These are phyloP conservation scores for Chaetomiaceae sp. DNA, from an alignment of 2,329 filamentous ascomycete genomes.

Conservation along the genomic window DNA sequence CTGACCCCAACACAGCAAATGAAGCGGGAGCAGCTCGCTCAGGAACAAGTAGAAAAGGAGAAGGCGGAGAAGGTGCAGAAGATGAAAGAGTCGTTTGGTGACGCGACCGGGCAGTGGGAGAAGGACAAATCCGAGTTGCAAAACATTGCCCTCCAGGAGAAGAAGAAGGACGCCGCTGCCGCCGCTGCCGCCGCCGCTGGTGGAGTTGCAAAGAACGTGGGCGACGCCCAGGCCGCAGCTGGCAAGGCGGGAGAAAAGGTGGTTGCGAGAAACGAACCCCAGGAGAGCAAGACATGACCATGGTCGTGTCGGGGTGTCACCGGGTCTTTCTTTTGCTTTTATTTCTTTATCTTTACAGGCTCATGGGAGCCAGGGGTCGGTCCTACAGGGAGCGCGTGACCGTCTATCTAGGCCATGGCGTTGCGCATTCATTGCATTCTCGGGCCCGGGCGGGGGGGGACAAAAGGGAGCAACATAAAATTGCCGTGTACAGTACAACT, in stretches of 20 bases:
- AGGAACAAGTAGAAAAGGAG: slow-evolving; percentile 74
- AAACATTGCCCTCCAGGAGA: slow-evolving; percentile 58
- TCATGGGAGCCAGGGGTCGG: background rate
- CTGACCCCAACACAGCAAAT: slow-evolving; percentile 60
- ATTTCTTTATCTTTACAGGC: background rate
- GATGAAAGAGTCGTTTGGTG: slow-evolving; percentile 75
- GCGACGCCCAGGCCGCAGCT: slow-evolving; percentile 4
- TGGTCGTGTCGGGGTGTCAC: background rate
- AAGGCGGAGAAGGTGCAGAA: slow-evolving; percentile 69
- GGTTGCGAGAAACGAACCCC: slow-evolving; percentile 3
- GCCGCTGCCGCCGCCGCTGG: slow-evolving; percentile 13
- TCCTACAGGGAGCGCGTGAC: background rate
- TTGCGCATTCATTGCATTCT: slow-evolving; percentile 7
- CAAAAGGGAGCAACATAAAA: slow-evolving; percentile 17
- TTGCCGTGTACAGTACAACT: slow-evolving; percentile 17
- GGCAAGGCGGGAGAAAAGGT: slow-evolving; percentile 16
- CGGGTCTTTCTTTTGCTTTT: background rate
- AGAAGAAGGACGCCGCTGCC: slow-evolving; percentile 32
- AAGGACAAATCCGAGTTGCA: slow-evolving; percentile 80
- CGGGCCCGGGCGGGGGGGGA: slow-evolving; percentile 9
- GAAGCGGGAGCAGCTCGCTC: slow-evolving; percentile 77
- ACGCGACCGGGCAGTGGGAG: slow-evolving; percentile 76
- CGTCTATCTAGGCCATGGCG: background rate
- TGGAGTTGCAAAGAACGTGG: slow-evolving; percentile 14
- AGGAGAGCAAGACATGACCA: slow-evolving; percentile 15